Conservation (phyloP, 495 filamentous ascomycete species). For the Trypethelium eluteriae region DNA sequence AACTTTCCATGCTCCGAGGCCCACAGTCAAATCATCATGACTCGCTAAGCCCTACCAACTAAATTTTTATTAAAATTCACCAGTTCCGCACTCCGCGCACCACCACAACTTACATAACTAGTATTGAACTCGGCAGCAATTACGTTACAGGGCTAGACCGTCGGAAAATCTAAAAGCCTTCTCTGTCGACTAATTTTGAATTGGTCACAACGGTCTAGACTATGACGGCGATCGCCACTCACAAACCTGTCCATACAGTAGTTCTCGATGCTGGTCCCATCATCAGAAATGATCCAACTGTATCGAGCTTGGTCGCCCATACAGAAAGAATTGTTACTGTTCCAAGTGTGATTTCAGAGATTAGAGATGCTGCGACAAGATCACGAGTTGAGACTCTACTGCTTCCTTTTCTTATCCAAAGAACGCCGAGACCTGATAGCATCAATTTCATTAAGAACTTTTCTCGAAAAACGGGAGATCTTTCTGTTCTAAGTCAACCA, state of each 20-base stretch:
- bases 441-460: slow-evolving; percentile 75
- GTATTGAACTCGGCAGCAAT: no score
- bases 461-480: slow-evolving; percentile 81
- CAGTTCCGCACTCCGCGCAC: not conserved
- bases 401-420: slow-evolving; percentile 72
- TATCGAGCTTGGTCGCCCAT: slow-evolving; percentile 67
- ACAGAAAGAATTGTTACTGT: slow-evolving; percentile 76
- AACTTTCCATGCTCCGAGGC: not conserved
- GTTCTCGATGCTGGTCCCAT: slow-evolving; percentile 88
- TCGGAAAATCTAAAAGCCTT: no score
- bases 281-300: slow-evolving; percentile 75
- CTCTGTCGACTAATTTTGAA: no score
- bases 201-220: slow-evolving; percentile 1
- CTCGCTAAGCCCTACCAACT: not conserved
- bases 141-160: no score
- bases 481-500: slow-evolving; percentile 72
- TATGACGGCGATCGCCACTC: slow-evolving; percentile 13
- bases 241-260: slow-evolving; percentile 71
- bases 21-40: not conserved
- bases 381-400: slow-evolving; percentile 72
- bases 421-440: slow-evolving; percentile 64
- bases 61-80: not conserved
- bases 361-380: slow-evolving; percentile 76
- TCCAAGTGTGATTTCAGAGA: slow-evolving; percentile 79
- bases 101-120: no score